Conservation (phyloP, 2,329 filamentous ascomycete species). For the Phaeomoniella chlamydospora region DNA sequence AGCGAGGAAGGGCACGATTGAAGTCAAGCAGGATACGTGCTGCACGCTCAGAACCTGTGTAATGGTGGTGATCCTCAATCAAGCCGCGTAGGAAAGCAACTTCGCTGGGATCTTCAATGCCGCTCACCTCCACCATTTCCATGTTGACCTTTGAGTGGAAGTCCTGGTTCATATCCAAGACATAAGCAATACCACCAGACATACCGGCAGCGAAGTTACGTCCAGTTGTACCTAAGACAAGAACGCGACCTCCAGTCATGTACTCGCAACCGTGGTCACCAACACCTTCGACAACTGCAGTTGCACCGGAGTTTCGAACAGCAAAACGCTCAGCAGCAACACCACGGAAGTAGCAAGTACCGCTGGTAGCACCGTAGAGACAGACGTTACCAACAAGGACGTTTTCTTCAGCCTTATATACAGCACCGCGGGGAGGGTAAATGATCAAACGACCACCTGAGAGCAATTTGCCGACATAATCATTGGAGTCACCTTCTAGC, state of each 20-base stretch:
- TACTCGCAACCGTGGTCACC: conserved; percentile 97
- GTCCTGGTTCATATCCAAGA: conserved; percentile 78
- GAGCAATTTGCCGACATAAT: conserved; percentile 92
- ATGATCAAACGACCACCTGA: conserved; percentile 87
- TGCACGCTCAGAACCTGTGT: conserved; percentile 89
- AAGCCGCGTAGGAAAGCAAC: conserved; percentile 81
- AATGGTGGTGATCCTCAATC: conserved; percentile 94
- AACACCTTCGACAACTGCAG: conserved; percentile 88
- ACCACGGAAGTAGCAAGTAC: conserved; percentile 93
- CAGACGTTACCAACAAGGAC: conserved; percentile 88
- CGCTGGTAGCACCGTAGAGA: conserved; percentile 82
- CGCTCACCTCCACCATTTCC: conserved; percentile 89
- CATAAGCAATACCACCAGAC: conserved; percentile 94
- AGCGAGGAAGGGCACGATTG: conserved; percentile 74
- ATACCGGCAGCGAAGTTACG: conserved; percentile 97
- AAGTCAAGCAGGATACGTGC: conserved; percentile 92
- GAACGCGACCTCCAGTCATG: conserved; percentile 89
- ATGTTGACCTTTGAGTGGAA: conserved; percentile 89
- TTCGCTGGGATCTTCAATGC: conserved; percentile 71
- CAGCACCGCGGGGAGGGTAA: conserved; percentile 77
- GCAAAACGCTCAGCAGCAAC: conserved; percentile 92
- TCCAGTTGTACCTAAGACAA: conserved; percentile 76
- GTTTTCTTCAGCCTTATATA: conserved; percentile 95
- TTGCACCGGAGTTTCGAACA: conserved; percentile 90
- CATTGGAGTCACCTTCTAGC: conserved; percentile 89